Evolutionary conservation across 495 filamentous ascomycete genomes (phyloP).

Genomic region (Tetracladium marchalianum): DNA sequence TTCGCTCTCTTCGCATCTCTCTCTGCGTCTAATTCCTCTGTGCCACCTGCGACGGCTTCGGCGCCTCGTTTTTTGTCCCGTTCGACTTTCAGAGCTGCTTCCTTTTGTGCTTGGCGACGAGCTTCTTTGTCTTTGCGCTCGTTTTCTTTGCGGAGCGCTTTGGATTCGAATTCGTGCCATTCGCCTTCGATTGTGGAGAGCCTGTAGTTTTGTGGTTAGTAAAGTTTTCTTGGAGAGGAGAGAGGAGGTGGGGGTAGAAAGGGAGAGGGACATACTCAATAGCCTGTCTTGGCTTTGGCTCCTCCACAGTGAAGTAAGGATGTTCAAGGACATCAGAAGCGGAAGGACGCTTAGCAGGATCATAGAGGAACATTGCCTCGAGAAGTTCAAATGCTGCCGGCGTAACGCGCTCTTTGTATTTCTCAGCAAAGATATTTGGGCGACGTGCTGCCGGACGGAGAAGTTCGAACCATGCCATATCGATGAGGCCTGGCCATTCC

Average conservation of each 20-base stretch:
- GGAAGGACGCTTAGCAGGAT: conserved; percentile 74
- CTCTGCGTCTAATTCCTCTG: conserved; percentile 4
- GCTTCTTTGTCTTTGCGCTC: conserved; percentile 67
- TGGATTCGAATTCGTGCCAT: conserved; percentile 99
- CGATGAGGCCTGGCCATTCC: conserved; percentile 79
- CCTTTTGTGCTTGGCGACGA: conserved; percentile 14
- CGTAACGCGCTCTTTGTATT: conserved; percentile 64
- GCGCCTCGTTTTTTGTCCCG: conserved; percentile 19
- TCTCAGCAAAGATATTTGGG: conserved; percentile 71
- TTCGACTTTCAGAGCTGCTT: conserved; percentile 11
- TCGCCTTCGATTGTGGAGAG: conserved; percentile 81
- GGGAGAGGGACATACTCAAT: conserved; percentile 57
- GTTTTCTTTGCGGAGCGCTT: conserved; percentile 84
- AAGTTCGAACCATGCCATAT: conserved; percentile 95
- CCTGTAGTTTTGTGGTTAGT: conserved; percentile 35
- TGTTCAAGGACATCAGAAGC: conserved; percentile 82
- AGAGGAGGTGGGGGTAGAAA: background rate
- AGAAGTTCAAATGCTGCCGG: conserved; percentile 77
- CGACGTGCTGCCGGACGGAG: conserved; percentile 65
- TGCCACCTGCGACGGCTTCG: background rate
- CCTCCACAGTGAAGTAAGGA: conserved; percentile 78
- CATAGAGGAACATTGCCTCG: conserved; percentile 71
- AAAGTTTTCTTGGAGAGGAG: background rate
- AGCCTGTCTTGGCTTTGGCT: conserved; percentile 68
- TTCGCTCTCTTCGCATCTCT: conserved; percentile 10